Evolutionary conservation across 768 basidiomycete species (phyloP), one percentile per base, ranked within the genome.

Genomic region (Panaeolus papilionaceus): DNA sequence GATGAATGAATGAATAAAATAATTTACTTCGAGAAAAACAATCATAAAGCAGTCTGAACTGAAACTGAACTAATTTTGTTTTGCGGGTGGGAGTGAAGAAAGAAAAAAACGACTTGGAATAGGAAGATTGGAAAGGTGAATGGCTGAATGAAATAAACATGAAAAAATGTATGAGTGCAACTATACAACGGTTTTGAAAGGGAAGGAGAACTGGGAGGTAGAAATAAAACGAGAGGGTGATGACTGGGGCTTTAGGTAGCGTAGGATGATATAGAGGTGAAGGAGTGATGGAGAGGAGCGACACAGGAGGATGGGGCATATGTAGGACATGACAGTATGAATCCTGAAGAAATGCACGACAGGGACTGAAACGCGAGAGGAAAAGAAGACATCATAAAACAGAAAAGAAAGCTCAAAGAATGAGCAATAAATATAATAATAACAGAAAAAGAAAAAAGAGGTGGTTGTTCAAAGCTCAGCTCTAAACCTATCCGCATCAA

Each of bases 401-500:
- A 45, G 61, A 71, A 71, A 67, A n/a, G 18, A 42, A 64, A 54
- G 61, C 14, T n/a, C 23, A 33, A 49, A 39, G 64, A 61, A 10
- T 33, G 66, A 58, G 65, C 23, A 44, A 67, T 68, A 66, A 68
- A 44, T 65, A 62, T 33, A 45, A 64, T 23, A 54, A n/a, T n/a
- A 39, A 61, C n/a, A 47, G 26, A 39, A 33, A 63, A 11, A 54
- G 37, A 44, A 11, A 54, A 42, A 44, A 64, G n/a, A n/a, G n/a
- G 58, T 8, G 6, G 11, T 14, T 3, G 47, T 26, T 37, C 42
- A 49, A 62, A 63, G 61, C 49, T 62, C 47, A 28, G 67, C 67
- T 45, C 54, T 65, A 64, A 91, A 89, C 45, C 80, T 82, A 69
- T 89, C 86, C 28, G 84, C 82, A 74, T 92, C 89, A 65, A 92